Base-by-base conservation (phyloP, 208 protist genomes). In the Trypanosoma avium region DNA sequence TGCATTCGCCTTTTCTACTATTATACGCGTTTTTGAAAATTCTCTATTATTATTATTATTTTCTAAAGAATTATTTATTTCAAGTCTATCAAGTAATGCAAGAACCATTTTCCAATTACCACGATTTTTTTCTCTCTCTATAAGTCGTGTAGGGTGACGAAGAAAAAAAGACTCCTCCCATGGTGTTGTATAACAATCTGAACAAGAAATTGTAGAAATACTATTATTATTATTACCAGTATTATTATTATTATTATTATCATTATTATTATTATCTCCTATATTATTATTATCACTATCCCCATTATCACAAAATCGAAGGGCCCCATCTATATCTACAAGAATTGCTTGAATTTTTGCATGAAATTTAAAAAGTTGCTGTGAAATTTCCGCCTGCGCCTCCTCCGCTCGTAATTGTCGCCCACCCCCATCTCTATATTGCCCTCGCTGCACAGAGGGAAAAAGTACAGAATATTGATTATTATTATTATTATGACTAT, bases 381-480 rank as follows among this genome's bases (percentile, higher is more conserved):
- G 38, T 17, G 53, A 36, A 33, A 61, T 55, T 29, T 66, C 67
- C 9, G 58, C 43, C 33, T 67, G 42, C 29, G 67, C 59, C 50
- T 35, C 53, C 10, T 73, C 60, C 26, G 13, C 26, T 17, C 67
- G 67, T 13, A 62, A 40, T 27, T 60, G 6, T 21, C 46, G 30
- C 24, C 50, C 6, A 46, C 21, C 13, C 8, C 33, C 26, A 21
- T 52, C 61, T 26, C 46, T 15, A 17, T 21, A 50, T 5, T 24
- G 33, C 10, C 19, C 12, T 26, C 42, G 60, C 21, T 68, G 59
- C 21, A 69, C 59, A 17, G 57, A 75, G 0, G 84, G 84, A 53
- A 90, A 90, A 0, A 90, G 57, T 5, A 79, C 68, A 3, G 79
- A 86, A 63, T 61, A 84, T 48, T 75, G 67, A 7, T 63, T 52